Evolutionary conservation across 805 yeast genomes (phyloP).

Genomic region (Martiniozyma abietophila): DNA sequence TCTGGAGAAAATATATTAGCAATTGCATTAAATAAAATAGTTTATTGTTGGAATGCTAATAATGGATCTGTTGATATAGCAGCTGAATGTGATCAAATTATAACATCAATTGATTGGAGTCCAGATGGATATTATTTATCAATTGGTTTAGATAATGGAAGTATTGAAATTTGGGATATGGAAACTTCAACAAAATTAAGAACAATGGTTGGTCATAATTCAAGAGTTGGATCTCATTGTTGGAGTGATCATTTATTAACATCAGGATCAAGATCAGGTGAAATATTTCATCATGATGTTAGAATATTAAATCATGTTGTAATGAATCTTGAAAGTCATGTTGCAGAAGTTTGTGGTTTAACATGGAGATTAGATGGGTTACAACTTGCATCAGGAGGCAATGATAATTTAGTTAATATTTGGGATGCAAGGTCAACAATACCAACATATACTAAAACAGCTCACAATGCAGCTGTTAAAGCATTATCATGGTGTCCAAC

Average conservation of each 20-base stretch:
- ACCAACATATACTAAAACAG: slow-evolving; percentile 68
- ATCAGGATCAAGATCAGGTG: slow-evolving; percentile 83
- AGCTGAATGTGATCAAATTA: slow-evolving; percentile 44
- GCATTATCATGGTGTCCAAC: slow-evolving; percentile 94
- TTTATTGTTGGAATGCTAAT: slow-evolving; percentile 89
- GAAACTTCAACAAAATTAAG: slow-evolving; percentile 67
- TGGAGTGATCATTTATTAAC: slow-evolving; percentile 81
- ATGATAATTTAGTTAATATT: slow-evolving; percentile 84
- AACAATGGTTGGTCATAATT: slow-evolving; percentile 64
- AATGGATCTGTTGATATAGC: slow-evolving; percentile 68
- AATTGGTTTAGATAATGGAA: slow-evolving; percentile 76
- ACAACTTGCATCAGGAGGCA: slow-evolving; percentile 87
- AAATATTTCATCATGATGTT: slow-evolving; percentile 82
- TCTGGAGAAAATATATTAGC: slow-evolving; percentile 74
- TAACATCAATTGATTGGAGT: slow-evolving; percentile 81
- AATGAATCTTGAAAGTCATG: slow-evolving; percentile 51
- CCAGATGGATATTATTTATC: slow-evolving; percentile 82
- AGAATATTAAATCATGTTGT: slow-evolving; percentile 72
- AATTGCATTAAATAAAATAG: slow-evolving; percentile 74
- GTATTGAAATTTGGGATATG: slow-evolving; percentile 88
- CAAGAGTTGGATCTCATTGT: slow-evolving; percentile 72
- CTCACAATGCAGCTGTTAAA: slow-evolving; percentile 91
- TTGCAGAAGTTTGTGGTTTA: slow-evolving; percentile 89
- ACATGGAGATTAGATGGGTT: slow-evolving; percentile 78
- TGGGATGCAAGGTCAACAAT: slow-evolving; percentile 75